Evolutionary conservation across 108 stramenopile species (phyloP).

Genomic region (Craspedostauros australis): DNA sequence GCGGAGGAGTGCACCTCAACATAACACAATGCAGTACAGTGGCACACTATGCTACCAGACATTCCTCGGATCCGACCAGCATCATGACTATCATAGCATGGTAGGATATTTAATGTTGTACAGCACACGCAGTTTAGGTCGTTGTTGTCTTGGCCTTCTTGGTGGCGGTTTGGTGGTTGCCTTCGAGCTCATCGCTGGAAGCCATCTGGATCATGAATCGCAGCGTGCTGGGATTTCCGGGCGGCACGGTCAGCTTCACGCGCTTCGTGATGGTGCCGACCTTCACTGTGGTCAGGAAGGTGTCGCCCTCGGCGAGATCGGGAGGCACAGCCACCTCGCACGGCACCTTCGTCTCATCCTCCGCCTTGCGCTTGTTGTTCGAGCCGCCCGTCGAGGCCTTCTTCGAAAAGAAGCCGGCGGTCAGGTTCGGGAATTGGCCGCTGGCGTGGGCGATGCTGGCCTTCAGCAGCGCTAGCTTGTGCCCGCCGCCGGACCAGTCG

Average conservation of each 20-base stretch:
- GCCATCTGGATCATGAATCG: no score
- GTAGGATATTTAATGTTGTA: no score
- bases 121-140: no score
- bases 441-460: slow-evolving; percentile 28
- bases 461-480: slow-evolving; percentile 17
- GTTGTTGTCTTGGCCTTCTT: slow-evolving; percentile 12
- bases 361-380: slow-evolving; percentile 9
- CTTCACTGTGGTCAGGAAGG: slow-evolving; percentile 36
- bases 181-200: no score
- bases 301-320: slow-evolving; percentile 33
- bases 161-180: slow-evolving; percentile 1
- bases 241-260: slow-evolving; percentile 48
- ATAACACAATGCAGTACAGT: no score
- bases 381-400: slow-evolving; percentile 10
- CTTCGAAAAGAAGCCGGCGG: slow-evolving; percentile 21
- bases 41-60: no score
- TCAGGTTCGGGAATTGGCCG: slow-evolving; percentile 30
- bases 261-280: slow-evolving; percentile 29
- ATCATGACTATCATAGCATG: no score
- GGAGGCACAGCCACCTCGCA: slow-evolving; percentile 42
- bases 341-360: slow-evolving; percentile 8
- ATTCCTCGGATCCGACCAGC: no score
- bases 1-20: no score
- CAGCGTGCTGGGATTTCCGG: slow-evolving; percentile 21
- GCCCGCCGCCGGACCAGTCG: slow-evolving; percentile 44